These are phyloP conservation scores for Polygonum maritimum DNA, from an alignment of 148 eudicot genomes.

Conservation along the genomic window DNA sequence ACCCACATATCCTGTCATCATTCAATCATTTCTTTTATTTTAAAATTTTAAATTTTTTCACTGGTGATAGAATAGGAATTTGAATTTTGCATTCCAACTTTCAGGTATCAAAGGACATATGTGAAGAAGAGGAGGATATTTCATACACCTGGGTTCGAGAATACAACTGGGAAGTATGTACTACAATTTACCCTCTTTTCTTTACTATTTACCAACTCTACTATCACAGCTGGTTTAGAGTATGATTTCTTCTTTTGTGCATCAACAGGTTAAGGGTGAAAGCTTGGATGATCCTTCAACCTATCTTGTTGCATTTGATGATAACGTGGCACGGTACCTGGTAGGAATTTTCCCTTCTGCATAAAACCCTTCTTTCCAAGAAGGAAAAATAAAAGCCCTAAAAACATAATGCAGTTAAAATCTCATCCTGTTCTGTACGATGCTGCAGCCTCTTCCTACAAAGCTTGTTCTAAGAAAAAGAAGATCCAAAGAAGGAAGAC, in stretches of 20 bases:
- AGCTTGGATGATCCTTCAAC: constrained; percentile 79
- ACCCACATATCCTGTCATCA: neutral
- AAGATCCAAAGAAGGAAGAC: constrained; percentile 78
- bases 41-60: neutral
- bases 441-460: constrained; percentile 80
- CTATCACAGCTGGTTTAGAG: neutral
- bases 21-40: neutral
- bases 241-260: neutral
- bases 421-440: neutral
- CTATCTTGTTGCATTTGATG: constrained; percentile 78
- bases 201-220: neutral
- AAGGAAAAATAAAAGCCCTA: neutral
- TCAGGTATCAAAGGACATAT: constrained; percentile 81
- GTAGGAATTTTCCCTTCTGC: constrained; percentile 22
- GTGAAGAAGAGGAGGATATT: constrained; percentile 81
- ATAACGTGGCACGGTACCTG: constrained; percentile 68
- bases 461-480: constrained; percentile 82
- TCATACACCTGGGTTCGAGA: constrained; percentile 90
- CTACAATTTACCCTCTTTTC: neutral
- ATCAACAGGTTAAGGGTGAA: constrained; percentile 76
- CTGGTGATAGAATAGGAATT: neutral
- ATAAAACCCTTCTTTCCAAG: neutral
- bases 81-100: neutral
- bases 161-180: constrained; percentile 93
- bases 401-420: neutral